A percentile compares a stretch with the other conserved stretches of the same genome.
phyloP scores from a whole-genome alignment of 2,329 filamentous ascomycete species.

The Cucurbitaria berberidis region DNA sequence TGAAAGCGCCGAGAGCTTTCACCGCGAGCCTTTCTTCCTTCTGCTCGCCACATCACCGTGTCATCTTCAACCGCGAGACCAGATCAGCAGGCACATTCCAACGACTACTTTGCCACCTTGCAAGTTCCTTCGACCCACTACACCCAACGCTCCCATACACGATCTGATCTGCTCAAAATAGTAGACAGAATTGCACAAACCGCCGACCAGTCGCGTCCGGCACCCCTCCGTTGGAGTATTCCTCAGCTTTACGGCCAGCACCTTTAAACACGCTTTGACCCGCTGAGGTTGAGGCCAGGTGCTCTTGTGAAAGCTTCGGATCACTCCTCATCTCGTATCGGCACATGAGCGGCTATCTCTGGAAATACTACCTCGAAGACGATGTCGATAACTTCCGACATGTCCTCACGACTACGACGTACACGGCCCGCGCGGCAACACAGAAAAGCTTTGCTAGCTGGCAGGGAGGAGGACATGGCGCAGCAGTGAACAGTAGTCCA shows the following conservation, averaged over 20 bases:
- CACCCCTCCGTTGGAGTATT: slow-evolving; percentile 44
- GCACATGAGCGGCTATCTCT: slow-evolving; percentile 95
- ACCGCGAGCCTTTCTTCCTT: slow-evolving; percentile 1
- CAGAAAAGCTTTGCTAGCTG: slow-evolving; percentile 56
- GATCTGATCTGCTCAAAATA: background rate
- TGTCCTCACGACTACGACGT: slow-evolving; percentile 76
- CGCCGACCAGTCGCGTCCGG: slow-evolving; percentile 33
- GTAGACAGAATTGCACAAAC: slow-evolving; percentile 19
- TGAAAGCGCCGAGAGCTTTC: slow-evolving; percentile 1
- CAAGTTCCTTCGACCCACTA: slow-evolving; percentile 1
- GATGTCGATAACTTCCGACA: slow-evolving; percentile 95
- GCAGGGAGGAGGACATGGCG: slow-evolving; percentile 37
- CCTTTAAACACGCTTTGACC: slow-evolving; percentile 95
- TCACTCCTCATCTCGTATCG: slow-evolving; percentile 41
- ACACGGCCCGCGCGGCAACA: slow-evolving; percentile 60
- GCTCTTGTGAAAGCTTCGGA: slow-evolving; percentile 65
- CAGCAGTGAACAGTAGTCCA: slow-evolving; percentile 55
- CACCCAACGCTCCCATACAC: background rate
- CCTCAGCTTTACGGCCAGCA: slow-evolving; percentile 58
- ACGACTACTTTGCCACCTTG: slow-evolving; percentile 20
- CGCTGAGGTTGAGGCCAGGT: slow-evolving; percentile 88
- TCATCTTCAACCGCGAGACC: background rate
- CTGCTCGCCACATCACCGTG: slow-evolving; percentile 1
- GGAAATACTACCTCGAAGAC: slow-evolving; percentile 96
- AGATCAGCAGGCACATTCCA: slow-evolving; percentile 5